These are phyloP conservation scores for Solanum acaule DNA, from an alignment of 257 asterid species.

Conservation along the genomic window DNA sequence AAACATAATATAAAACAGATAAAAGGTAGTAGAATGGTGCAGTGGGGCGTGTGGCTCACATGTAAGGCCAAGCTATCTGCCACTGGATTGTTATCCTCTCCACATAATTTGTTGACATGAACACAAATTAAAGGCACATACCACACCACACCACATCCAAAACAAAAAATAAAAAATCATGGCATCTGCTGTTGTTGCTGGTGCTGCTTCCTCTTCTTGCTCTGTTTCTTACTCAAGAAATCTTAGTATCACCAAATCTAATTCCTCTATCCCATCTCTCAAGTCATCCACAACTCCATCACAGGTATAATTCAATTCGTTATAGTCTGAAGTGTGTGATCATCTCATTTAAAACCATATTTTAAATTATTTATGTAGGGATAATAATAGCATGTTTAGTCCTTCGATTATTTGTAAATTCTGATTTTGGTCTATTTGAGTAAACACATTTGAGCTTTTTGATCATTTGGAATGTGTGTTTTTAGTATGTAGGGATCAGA, in stretches of 20 bases:
- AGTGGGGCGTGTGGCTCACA: not conserved
- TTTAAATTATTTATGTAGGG: not conserved
- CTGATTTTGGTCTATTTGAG: not conserved
- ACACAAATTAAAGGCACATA: not conserved
- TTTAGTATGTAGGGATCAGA: not conserved
- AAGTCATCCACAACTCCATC: conserved; percentile 15
- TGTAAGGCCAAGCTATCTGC: not conserved
- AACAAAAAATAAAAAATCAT: not conserved
- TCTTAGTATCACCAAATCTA: conserved; percentile 16
- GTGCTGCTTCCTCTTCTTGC: conserved; percentile 44
- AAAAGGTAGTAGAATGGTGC: not conserved
- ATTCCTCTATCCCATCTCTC: conserved; percentile 15
- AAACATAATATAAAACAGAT: not conserved
- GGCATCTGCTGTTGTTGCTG: conserved; percentile 58
- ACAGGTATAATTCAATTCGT: conserved; percentile 26
- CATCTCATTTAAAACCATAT: not conserved
- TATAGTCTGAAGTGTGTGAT: not conserved
- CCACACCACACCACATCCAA: not conserved
- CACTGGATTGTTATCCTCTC: conserved; percentile 2
- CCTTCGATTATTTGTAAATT: not conserved
- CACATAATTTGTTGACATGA: not conserved
- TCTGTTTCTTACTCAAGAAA: conserved; percentile 42
- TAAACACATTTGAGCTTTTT: not conserved
- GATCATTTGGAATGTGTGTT: not conserved
- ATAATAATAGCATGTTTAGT: not conserved